Evolutionary conservation across 176 grass and related monocot genomes (phyloP), one percentile per base, ranked within the genome.

Genomic region (Otatea glauca): DNA sequence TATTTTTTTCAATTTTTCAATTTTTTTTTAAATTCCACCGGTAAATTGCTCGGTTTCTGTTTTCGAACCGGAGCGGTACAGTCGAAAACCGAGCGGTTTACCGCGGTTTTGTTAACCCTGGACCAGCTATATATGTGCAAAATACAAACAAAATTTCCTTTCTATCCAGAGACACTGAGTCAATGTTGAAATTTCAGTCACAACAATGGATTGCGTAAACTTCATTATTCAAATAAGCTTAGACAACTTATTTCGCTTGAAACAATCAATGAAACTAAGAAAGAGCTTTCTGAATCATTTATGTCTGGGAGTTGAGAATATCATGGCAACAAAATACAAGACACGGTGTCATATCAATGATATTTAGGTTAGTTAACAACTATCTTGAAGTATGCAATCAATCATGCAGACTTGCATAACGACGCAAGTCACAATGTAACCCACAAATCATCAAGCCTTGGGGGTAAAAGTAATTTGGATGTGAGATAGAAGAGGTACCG

Each of bases 401-500:
- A 74, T 84, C 5, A 45, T 51, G 51, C 24, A 47, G 44, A 49
- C 9, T 67, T 70, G 62, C 56, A 70, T 6, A 32, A 75, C 3
- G 25, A 54, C 60, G 27, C 7, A 18, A 23, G 66, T 20, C 59
- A 72, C 5, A 35, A 13, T 67, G 34, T 16, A 10, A 50, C 17
- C 41, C 86, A 42, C 9, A 5, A 82, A 85, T 39, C 23, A 79
- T 74, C 17, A 53, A 72, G 59, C 62, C 49, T 70, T 42, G 29
- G 35, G 15, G 50, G 18, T 1, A 64, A 63, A 64, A 44, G 17
- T 9, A 44, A 16, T 32, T 15, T 2, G 71, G 6, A 80, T 5
- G 35, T 21, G 6, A 85, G 70, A 58, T 4, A 59, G 37, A 63
- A 64, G 13, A 80, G 10, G 38, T 94, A 97, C 95, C 82, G 92